phyloP scores from a whole-genome alignment of 2,329 filamentous ascomycete genomes.

The Xylariaceae sp. region DNA sequence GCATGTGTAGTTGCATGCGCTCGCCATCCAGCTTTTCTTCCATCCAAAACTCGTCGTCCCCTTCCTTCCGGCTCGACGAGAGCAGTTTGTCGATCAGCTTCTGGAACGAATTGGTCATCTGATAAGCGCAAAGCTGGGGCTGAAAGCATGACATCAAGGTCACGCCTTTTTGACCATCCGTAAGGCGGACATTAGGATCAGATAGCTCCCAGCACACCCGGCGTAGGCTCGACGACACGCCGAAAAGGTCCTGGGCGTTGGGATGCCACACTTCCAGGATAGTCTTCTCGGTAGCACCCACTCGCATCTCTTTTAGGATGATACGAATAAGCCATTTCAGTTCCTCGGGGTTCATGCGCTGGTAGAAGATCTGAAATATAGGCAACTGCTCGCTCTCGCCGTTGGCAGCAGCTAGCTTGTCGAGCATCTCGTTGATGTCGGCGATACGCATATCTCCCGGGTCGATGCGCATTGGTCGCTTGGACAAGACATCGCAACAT shows the following conservation, averaged over 20 bases:
- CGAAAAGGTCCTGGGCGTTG: constrained; percentile 78
- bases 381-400: constrained; percentile 84
- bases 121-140: constrained; percentile 90
- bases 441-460: constrained; percentile 81
- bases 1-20: constrained; percentile 95
- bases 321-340: constrained; percentile 94
- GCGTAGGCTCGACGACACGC: constrained; percentile 85
- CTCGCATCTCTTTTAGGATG: constrained; percentile 76
- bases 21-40: constrained; percentile 98
- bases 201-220: constrained; percentile 93
- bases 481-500: constrained; percentile 84
- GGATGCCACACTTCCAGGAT: constrained; percentile 83
- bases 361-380: constrained; percentile 83
- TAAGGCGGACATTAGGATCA: constrained; percentile 71
- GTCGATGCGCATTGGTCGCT: constrained; percentile 74
- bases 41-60: constrained; percentile 86
- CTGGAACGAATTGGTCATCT: constrained; percentile 76
- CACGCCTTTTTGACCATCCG: constrained; percentile 75
- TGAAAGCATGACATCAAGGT: constrained; percentile 93
- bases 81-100: constrained; percentile 72
- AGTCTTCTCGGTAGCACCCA: constrained; percentile 83
- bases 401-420: constrained; percentile 72
- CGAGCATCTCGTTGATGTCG: constrained; percentile 85
- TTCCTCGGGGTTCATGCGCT: constrained; percentile 90
- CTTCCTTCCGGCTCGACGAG: constrained; percentile 58